phyloP scores from a whole-genome alignment of 306 rosid species.

The Lathyrus tuberosus region DNA sequence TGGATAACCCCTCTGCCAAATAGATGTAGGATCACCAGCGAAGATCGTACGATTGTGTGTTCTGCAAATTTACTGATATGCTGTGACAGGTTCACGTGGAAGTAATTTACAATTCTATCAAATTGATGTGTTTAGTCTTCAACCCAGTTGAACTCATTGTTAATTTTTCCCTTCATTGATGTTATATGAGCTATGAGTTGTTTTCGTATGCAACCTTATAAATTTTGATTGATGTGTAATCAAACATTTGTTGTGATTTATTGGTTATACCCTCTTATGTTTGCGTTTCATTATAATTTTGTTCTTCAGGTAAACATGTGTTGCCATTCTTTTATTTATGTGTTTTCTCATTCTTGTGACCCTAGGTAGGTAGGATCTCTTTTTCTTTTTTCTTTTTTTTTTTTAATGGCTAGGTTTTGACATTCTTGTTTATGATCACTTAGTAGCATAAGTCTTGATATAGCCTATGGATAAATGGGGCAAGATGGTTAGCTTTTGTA shows the following conservation, averaged over 20 bases:
- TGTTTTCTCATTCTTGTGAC: background rate
- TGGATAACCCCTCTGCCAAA: background rate
- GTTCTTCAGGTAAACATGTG: background rate
- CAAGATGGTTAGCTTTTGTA: constrained; percentile 18
- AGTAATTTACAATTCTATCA: too few relatives aligned
- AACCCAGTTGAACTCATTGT: too few relatives aligned
- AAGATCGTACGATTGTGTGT: too few relatives aligned
- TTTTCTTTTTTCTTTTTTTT: too few relatives aligned
- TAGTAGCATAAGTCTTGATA: background rate
- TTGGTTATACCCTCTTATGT: background rate
- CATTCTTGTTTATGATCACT: constrained; percentile 5
- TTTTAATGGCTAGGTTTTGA: background rate
- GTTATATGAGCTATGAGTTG: background rate
- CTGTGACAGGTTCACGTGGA: background rate
- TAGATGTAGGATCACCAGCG: background rate
- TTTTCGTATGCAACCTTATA: background rate
- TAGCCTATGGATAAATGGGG: background rate
- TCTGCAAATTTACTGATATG: background rate
- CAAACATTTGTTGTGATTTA: background rate
- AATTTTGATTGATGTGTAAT: background rate
- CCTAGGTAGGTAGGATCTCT: background rate
- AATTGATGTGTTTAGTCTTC: background rate
- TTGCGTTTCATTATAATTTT: background rate
- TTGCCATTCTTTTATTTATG: background rate
- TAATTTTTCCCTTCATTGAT: background rate